Conservation (phyloP, 169 alveolate genomes). For the Eimeria acervulina region DNA sequence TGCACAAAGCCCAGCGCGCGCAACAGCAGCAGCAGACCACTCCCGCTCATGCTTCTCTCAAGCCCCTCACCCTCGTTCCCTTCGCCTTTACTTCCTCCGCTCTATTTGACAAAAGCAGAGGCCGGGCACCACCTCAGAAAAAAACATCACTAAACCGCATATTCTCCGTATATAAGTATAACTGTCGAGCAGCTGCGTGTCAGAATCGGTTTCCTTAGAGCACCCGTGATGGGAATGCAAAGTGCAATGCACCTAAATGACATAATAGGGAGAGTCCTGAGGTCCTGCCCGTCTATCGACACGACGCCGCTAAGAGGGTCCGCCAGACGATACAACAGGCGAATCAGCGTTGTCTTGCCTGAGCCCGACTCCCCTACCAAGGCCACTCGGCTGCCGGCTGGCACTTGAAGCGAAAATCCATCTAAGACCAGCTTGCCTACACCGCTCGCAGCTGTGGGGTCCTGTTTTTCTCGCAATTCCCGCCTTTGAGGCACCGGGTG, state of each 20-base stretch:
- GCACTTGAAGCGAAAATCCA: slow-evolving; percentile 62
- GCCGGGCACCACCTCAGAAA: background rate
- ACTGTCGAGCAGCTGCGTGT: background rate
- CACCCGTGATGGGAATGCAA: background rate
- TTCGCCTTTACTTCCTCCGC: background rate
- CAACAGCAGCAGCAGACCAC: background rate
- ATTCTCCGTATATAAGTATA: background rate
- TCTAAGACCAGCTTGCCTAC: slow-evolving; percentile 44
- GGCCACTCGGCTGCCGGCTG: slow-evolving; percentile 82
- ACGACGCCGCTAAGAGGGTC: slow-evolving; percentile 80
- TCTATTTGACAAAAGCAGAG: background rate
- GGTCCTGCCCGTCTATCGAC: slow-evolving; percentile 77
- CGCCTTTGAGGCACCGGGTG: background rate
- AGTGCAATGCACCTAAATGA: slow-evolving; percentile 60
- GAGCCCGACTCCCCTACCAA: slow-evolving; percentile 88
- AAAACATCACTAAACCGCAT: background rate
- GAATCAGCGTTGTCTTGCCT: slow-evolving; percentile 93
- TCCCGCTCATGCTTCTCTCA: background rate
- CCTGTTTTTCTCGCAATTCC: background rate
- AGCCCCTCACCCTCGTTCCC: background rate
- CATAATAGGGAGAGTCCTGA: slow-evolving; percentile 30
- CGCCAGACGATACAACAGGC: slow-evolving; percentile 89
- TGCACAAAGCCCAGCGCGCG: slow-evolving; percentile 25
- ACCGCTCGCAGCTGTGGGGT: background rate
- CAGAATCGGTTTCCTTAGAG: background rate